These are phyloP conservation scores for Phytophthora europaea DNA, from an alignment of 352 stramenopile species.

Conservation along the genomic window DNA sequence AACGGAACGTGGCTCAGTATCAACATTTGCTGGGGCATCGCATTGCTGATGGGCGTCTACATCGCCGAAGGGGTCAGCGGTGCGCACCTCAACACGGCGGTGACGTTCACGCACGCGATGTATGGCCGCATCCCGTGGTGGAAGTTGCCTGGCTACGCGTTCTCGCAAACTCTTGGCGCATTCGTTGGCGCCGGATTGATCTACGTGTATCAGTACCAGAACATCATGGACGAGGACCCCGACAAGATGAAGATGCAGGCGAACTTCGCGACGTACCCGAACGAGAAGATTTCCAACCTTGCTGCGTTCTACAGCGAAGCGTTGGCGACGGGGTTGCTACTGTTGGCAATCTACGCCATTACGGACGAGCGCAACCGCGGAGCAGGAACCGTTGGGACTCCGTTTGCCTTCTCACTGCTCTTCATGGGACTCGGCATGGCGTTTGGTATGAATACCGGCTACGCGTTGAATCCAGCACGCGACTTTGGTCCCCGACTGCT, in stretches of 20 bases:
- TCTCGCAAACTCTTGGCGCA: constrained; percentile 48
- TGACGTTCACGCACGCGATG: constrained; percentile 61
- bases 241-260: constrained; percentile 44
- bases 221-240: constrained; percentile 51
- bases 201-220: constrained; percentile 59
- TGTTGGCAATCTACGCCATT: constrained; percentile 66
- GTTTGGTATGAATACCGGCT: constrained; percentile 58
- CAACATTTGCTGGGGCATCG: constrained; percentile 74
- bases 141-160: constrained; percentile 52
- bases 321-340: constrained; percentile 54
- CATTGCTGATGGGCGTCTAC: constrained; percentile 64
- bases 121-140: constrained; percentile 55
- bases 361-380: constrained; percentile 57
- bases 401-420: constrained; percentile 56
- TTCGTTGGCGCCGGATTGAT: constrained; percentile 53
- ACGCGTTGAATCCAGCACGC: constrained; percentile 55
- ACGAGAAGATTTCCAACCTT: constrained; percentile 42
- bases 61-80: constrained; percentile 52
- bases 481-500: constrained; percentile 57
- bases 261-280: constrained; percentile 64
- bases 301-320: constrained; percentile 71
- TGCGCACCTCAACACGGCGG: constrained; percentile 65
- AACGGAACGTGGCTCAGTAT: constrained; percentile 73
- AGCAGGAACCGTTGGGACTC: constrained; percentile 42
- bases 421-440: constrained; percentile 70